A percentile compares a stretch with the other conserved stretches of the same genome.
Evolutionary conservation across 202 grass and related monocot genomes (phyloP).

Genomic region (Setaria viridis): DNA sequence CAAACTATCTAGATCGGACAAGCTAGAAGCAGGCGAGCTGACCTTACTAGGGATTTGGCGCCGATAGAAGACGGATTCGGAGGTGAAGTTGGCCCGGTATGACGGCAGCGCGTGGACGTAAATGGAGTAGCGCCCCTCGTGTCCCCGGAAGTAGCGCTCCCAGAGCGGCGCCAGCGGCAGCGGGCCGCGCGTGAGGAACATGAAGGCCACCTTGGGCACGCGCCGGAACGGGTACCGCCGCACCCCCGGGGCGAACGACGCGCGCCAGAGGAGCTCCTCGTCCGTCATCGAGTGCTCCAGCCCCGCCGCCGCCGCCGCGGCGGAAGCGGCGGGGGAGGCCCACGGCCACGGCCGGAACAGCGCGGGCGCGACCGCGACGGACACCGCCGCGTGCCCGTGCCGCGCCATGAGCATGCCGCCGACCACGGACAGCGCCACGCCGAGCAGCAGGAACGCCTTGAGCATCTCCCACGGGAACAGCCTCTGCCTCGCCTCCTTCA

Average conservation of each 20-base stretch:
- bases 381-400: slow-evolving; percentile 43
- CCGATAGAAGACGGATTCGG: slow-evolving; percentile 78
- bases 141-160: slow-evolving; percentile 80
- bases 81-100: slow-evolving; percentile 78
- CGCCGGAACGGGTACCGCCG: slow-evolving; percentile 73
- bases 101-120: slow-evolving; percentile 87
- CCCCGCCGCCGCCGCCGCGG: slow-evolving; percentile 9
- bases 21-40: slow-evolving; percentile 19
- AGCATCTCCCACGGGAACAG: slow-evolving; percentile 59
- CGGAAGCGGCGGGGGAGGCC: not conserved
- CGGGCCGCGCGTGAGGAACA: slow-evolving; percentile 95
- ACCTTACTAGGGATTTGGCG: slow-evolving; percentile 94
- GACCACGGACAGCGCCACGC: slow-evolving; percentile 60
- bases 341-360: slow-evolving; percentile 60
- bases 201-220: slow-evolving; percentile 86
- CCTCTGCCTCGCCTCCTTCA: slow-evolving; percentile 64
- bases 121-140: slow-evolving; percentile 79
- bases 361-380: slow-evolving; percentile 45
- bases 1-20: not conserved
- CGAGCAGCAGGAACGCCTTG: slow-evolving; percentile 74
- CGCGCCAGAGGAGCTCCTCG: slow-evolving; percentile 91
- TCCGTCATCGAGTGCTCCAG: slow-evolving; percentile 82
- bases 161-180: slow-evolving; percentile 83
- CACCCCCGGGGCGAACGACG: slow-evolving; percentile 69
- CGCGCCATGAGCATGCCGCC: slow-evolving; percentile 75